Evolutionary conservation across 1,284 basidiomycete genomes (phyloP), one percentile per base, ranked within the genome.

Genomic region (Gomphus bonarii): DNA sequence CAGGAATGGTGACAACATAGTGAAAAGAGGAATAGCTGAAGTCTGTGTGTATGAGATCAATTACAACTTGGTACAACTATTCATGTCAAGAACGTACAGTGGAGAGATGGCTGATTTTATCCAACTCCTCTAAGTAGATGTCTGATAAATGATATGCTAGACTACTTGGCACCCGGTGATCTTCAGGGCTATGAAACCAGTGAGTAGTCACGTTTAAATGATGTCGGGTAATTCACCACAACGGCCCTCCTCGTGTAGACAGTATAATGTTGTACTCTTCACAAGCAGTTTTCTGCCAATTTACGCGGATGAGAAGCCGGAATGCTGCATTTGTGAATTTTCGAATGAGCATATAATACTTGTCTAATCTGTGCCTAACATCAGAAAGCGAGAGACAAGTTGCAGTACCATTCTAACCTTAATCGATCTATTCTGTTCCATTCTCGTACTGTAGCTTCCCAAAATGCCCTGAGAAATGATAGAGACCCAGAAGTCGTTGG

Each of bases 261-360:
- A 97, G 68, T 38, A 94, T 87, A 30, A 73, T 69, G 62, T 84
- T 88, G 67, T 90, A 88, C 35, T 81, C 76, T 10, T 72, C 67
- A 52, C 86, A 78, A 2, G 72, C 70, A 10, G 68, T 65, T 14
- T 67, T 63, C 5, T 85, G 77, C 94, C 94, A 98, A 43, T 77
- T 73, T 47, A 75, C 72, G 54, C 84, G 76, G 31, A 84, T 77
- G 11, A 97, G 75, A 14, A 98, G 76, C 36, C 85, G 75, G 70
- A 98, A 95, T 0, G 87, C 83, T 0, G 87, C 88, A 63, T 92
- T 88, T 48, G 92, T 76, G 66, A 94, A 97, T 59, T 89, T 78
- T 54, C 95, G 79, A 60, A 98, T 84, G 53, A 99, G 85, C 80
- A 98, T 84, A 68, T 95, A 95, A 70, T 91, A 99, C 70, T 99